A percentile compares a stretch with the other conserved stretches of the same genome.
These are phyloP conservation scores for Bolboschoenoplectus hybrid DNA, from an alignment of 202 grass and related monocot species.

Conservation along the genomic window DNA sequence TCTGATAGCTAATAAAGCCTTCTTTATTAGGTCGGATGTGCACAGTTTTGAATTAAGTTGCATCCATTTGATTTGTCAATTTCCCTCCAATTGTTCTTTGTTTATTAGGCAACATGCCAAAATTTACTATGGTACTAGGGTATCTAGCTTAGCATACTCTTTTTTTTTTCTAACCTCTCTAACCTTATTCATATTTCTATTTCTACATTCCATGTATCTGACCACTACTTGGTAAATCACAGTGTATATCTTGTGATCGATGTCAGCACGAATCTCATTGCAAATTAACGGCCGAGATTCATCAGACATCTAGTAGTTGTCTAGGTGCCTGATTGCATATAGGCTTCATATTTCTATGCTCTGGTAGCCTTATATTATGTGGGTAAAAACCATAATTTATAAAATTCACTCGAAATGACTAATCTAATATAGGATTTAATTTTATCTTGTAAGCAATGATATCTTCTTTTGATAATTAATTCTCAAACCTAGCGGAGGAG, in stretches of 20 bases:
- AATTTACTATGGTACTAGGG: constrained; percentile 5
- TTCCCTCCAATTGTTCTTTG: background rate
- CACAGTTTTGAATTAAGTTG: background rate
- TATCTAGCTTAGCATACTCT: background rate
- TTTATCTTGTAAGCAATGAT: constrained; percentile 23
- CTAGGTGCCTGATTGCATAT: background rate
- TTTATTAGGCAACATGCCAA: constrained; percentile 10
- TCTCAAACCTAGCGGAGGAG: background rate
- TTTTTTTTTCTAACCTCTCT: background rate
- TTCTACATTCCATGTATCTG: background rate
- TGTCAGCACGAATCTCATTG: background rate
- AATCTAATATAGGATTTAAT: background rate
- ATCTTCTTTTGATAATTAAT: constrained; percentile 10
- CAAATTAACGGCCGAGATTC: background rate
- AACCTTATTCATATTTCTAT: constrained; percentile 4
- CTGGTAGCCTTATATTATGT: background rate
- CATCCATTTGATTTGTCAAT: constrained; percentile 15
- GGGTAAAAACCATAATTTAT: background rate
- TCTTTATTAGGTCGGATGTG: background rate
- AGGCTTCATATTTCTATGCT: background rate
- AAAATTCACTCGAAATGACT: no score
- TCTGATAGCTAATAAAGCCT: background rate
- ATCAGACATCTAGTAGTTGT: background rate
- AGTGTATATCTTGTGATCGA: background rate
- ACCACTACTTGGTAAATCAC: background rate